Base-by-base conservation (phyloP, 768 basidiomycete genomes). In the Tricholoma furcatifolium region DNA sequence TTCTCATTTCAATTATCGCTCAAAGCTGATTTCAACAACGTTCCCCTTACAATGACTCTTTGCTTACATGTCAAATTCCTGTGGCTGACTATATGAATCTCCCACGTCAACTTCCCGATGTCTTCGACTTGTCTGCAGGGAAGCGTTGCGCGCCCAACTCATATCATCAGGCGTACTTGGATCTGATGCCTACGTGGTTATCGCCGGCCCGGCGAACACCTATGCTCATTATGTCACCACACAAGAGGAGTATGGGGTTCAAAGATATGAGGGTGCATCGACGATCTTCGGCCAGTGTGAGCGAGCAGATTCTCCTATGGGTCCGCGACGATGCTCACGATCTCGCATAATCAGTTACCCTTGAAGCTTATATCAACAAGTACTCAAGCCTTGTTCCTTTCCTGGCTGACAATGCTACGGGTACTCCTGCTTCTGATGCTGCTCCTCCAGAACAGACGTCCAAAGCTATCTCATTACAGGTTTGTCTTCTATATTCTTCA, bases 231-330 rank as follows among this genome's bases (percentile, higher is more conserved):
- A 90, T 63, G 74, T 89, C 47, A 72, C 87, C 2, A 90, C 87
- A 24, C 75, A 70, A 9, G 87, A 91, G 66, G 88, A 89, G 66
- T 91, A 88, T 64, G 68, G 75, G 20, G 69, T 87, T 12, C 90
- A 91, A 66, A 77, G 90, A 45, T 90, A 90, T 59, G 90, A 91
- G 68, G 90, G 88, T 45, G 88, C 87, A 1, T 90, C 88, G 40
- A 91, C 87, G 8, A 74, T 91, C 41, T 91, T 82, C 66, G 89
- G 90, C 35, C 82, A 76, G 53, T 79, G 90, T 90, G 58, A 65
- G 84, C 58, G 58, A 65, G 84, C 58, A 48, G 44, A 47, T 44
- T 34, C 23, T 39, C 44, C 54, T 41, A 35, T 53, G 52, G 52
- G 46, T 56, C 27, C 46, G 38, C 41, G 21, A 51, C 45, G 17